Base-by-base conservation (phyloP, 78 protist species). In the Chrysochromulina parva region DNA sequence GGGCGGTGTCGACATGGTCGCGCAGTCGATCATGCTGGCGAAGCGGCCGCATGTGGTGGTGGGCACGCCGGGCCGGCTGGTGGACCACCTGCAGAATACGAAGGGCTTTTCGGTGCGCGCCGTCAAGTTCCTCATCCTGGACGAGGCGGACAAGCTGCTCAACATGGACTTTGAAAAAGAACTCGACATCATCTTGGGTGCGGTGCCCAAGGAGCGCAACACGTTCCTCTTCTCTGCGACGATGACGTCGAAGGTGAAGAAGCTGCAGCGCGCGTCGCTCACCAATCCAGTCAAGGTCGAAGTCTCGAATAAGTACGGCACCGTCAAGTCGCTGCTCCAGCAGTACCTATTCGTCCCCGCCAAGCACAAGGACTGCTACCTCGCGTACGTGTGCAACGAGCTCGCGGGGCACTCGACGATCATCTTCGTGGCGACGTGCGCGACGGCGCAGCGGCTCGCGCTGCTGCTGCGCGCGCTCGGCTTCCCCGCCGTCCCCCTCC, bases 71-170 rank as follows among this genome's bases (percentile, higher is more conserved):
- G 99, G 99, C 5, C 93, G 99, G 19, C 73, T 98, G 7, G 82
- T 91, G 17, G 98, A 96, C 59, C 99, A 98, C 91, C 73, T 98
- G 48, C 90, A 96, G 84, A 95, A 94, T 91, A 98, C 99, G 4
- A 96, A 97, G 50, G 99, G 99, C n/a, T 98, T 98, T 89, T 22
- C 89, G 48, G 88, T 98, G 24, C 55, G 90, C 26, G 47, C 55
- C 13, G 76, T 48, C 28, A 1, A n/a, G 22, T 78, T 26, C 9
- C 60, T 88, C 93, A 76, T 97, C 59, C 88, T 99, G 94, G 99
- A 98, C 88, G 99, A 98, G 92, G 99, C 99, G 6, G 99, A 99
- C 66, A 91, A 96, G 65, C 95, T 99, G 58, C 96, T 99, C 38
- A 59, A 88, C 59, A 85, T 88, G 93, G 99, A 98, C 92, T 99